Conservation (phyloP, 768 basidiomycete species). For the Fistulinella prunicolor region DNA sequence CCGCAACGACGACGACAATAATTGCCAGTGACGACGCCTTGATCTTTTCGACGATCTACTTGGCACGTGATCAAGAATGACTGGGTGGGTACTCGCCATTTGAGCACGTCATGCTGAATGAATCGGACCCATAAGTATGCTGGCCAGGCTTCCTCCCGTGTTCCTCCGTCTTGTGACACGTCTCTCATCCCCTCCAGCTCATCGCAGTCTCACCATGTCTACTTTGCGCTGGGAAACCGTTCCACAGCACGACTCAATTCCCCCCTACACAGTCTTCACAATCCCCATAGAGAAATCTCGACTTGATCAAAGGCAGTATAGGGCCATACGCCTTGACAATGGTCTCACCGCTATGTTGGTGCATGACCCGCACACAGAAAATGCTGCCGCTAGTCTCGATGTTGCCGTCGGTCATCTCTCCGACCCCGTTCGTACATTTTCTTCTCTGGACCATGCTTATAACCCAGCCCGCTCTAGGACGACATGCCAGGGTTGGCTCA, state of each 20-base stretch:
- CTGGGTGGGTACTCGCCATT: conserved; percentile 24
- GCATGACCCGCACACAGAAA: conserved; percentile 84
- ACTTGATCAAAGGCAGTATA: conserved; percentile 78
- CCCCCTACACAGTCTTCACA: conserved; percentile 53
- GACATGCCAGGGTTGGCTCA: conserved; percentile 93
- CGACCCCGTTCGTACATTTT: conserved; percentile 69
- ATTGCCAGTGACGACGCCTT: too few species aligned
- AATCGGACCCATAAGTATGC: too few species aligned
- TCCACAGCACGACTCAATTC: conserved; percentile 24
- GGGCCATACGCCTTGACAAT: conserved; percentile 81
- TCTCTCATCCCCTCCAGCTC: neutral
- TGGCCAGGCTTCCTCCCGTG: too few species aligned
- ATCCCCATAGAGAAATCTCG: conserved; percentile 65
- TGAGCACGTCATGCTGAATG: neutral
- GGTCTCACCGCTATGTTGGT: conserved; percentile 85
- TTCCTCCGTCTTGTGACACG: conserved; percentile 9
- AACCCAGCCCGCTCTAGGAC: conserved; percentile 39
- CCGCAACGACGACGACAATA: too few species aligned
- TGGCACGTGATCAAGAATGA: conserved; percentile 21
- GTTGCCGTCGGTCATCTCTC: conserved; percentile 92
- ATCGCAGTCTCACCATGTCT: conserved; percentile 23
- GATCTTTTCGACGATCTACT: too few species aligned
- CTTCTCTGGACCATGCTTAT: neutral
- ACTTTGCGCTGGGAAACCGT: conserved; percentile 20
- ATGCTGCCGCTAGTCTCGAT: conserved; percentile 91